These are phyloP conservation scores for Pleurotus tuber-regium DNA, from an alignment of 768 basidiomycete genomes.

Conservation along the genomic window DNA sequence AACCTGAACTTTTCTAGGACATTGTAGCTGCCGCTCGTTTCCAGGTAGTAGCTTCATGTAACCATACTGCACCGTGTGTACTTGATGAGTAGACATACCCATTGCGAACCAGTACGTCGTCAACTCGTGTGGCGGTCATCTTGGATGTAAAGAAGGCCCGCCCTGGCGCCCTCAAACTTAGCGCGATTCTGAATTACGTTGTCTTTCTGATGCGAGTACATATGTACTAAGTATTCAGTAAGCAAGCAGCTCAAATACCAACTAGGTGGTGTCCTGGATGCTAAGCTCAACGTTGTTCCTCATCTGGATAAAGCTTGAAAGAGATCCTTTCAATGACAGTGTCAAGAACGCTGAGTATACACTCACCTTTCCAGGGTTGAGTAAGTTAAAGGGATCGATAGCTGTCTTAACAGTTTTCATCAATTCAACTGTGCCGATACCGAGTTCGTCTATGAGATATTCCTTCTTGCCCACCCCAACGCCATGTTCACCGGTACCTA, in stretches of 20 bases:
- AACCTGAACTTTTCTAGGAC: slow-evolving; percentile 21
- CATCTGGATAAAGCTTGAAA: neutral
- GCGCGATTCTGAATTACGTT: too few species aligned
- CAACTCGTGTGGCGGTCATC: too few species aligned
- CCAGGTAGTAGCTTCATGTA: too few species aligned
- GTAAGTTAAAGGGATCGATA: slow-evolving; percentile 75
- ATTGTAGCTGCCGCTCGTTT: slow-evolving; percentile 2
- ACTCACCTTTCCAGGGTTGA: slow-evolving; percentile 81
- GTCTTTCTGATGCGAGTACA: too few species aligned
- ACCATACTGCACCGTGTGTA: too few species aligned
- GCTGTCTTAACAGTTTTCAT: slow-evolving; percentile 85
- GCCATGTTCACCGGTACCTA: slow-evolving; percentile 86
- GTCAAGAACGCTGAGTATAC: too few species aligned
- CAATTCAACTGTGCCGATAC: slow-evolving; percentile 73
- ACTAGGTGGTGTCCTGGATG: too few species aligned
- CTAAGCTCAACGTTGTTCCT: neutral
- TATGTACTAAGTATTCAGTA: neutral
- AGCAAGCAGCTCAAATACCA: neutral
- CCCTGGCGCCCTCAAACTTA: too few species aligned
- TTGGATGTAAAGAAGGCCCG: too few species aligned
- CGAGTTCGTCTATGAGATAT: slow-evolving; percentile 82
- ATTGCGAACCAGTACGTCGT: too few species aligned
- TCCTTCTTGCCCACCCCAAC: slow-evolving; percentile 85
- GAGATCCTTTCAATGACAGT: too few species aligned
- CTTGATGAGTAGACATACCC: too few species aligned